These are phyloP conservation scores for Coniferiporia weirii DNA, from an alignment of 1,284 basidiomycete genomes.

Conservation along the genomic window DNA sequence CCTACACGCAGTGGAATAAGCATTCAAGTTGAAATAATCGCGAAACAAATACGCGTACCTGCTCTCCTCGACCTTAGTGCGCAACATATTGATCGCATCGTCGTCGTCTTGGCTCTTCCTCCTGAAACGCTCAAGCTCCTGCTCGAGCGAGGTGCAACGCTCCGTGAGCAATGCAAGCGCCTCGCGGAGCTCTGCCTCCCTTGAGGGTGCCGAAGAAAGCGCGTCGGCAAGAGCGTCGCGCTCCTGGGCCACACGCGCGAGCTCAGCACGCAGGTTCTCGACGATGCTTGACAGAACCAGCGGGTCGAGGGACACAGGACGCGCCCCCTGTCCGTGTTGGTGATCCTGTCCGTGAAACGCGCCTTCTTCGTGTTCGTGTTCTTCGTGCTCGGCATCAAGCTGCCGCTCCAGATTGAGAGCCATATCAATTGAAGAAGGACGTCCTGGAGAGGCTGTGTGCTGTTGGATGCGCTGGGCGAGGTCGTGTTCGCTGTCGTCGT, in stretches of 20 bases:
- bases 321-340: conserved; percentile 33
- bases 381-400: conserved; percentile 34
- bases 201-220: conserved; percentile 43
- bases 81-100: conserved; percentile 72
- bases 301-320: conserved; percentile 62
- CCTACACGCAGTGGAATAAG: conserved; percentile 30
- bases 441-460: conserved; percentile 20
- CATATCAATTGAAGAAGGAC: conserved; percentile 69
- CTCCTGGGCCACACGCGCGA: conserved; percentile 59
- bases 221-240: conserved; percentile 55
- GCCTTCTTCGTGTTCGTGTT: conserved; percentile 2
- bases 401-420: conserved; percentile 71
- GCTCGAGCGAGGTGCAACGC: conserved; percentile 55
- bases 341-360: conserved; percentile 24
- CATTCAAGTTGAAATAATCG: not conserved
- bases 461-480: conserved; percentile 8
- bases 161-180: conserved; percentile 59
- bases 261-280: conserved; percentile 55
- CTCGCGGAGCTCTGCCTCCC: conserved; percentile 56
- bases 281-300: conserved; percentile 69
- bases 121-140: conserved; percentile 53
- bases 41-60: conserved; percentile 42
- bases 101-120: conserved; percentile 71
- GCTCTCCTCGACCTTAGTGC: conserved; percentile 88
- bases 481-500: conserved; percentile 2